Conservation (phyloP, 1,139 yeast species). For the Suzukiozyma palmioleophila region DNA sequence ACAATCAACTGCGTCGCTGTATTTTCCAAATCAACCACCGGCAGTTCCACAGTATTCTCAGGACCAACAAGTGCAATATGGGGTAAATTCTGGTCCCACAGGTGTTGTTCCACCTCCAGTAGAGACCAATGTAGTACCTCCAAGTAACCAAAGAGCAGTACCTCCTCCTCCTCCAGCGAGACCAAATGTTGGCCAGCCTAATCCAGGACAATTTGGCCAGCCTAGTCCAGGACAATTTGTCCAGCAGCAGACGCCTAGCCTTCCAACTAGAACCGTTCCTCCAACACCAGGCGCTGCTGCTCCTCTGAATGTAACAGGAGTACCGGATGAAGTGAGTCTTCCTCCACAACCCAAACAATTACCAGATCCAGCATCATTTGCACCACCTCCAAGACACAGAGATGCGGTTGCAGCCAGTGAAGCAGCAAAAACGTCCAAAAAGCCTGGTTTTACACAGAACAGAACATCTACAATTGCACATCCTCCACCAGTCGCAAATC, state of each 20-base stretch:
- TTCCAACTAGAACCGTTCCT: no score
- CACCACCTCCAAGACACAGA: slow-evolving; percentile 41
- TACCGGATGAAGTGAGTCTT: background rate
- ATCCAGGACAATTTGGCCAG: no score
- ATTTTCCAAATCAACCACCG: slow-evolving; percentile 5
- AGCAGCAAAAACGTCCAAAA: slow-evolving; percentile 23
- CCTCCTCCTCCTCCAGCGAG: slow-evolving; percentile 1
- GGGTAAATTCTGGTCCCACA: background rate
- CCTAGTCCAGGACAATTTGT: no score
- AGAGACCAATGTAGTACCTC: background rate
- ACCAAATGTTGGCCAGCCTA: background rate
- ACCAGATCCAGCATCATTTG: slow-evolving; percentile 37
- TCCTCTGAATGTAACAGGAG: background rate
- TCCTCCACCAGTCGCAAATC: background rate
- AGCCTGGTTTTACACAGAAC: background rate
- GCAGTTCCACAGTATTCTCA: background rate
- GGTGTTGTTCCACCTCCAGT: background rate
- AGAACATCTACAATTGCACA: slow-evolving; percentile 13
- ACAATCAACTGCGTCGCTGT: slow-evolving; percentile 5
- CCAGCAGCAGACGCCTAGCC: no score
- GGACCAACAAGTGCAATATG: background rate
- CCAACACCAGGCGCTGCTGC: no score
- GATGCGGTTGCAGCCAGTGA: slow-evolving; percentile 12
- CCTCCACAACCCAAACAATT: slow-evolving; percentile 15
- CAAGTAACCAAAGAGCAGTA: background rate